Percentiles rank a stretch among this genome's conserved stretches.
These are phyloP conservation scores for Suillus clintonianus DNA, from an alignment of 768 basidiomycete genomes.

Conservation along the genomic window DNA sequence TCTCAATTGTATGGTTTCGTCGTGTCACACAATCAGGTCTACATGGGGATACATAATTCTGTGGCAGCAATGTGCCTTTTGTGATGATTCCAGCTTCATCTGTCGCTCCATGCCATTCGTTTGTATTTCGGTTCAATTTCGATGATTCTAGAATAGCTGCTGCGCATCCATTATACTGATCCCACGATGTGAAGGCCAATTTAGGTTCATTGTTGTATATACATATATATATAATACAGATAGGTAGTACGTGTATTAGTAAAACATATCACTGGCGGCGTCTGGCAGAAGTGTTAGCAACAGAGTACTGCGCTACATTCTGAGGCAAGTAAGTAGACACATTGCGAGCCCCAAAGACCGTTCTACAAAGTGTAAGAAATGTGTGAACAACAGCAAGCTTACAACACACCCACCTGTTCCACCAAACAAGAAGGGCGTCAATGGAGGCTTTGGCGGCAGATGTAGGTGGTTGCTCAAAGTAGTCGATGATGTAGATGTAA, in stretches of 20 bases:
- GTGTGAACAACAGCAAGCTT: background rate
- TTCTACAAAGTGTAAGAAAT: background rate
- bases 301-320: background rate
- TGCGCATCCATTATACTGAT: no score
- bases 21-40: no score
- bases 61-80: no score
- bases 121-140: no score
- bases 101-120: no score
- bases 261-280: no score
- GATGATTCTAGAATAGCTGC: no score
- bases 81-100: no score
- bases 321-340: background rate
- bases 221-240: background rate
- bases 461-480: slow-evolving; percentile 8
- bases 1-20: no score
- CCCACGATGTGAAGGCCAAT: no score
- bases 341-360: background rate
- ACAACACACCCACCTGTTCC: slow-evolving; percentile 8
- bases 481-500: slow-evolving; percentile 14
- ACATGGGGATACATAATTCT: no score
- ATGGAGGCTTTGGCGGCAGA: background rate
- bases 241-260: background rate
- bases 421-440: slow-evolving; percentile 9
- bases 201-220: background rate
- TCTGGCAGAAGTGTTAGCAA: background rate